Base-by-base conservation (phyloP, 352 stramenopile species). In the Phytophthora nicotianae region DNA sequence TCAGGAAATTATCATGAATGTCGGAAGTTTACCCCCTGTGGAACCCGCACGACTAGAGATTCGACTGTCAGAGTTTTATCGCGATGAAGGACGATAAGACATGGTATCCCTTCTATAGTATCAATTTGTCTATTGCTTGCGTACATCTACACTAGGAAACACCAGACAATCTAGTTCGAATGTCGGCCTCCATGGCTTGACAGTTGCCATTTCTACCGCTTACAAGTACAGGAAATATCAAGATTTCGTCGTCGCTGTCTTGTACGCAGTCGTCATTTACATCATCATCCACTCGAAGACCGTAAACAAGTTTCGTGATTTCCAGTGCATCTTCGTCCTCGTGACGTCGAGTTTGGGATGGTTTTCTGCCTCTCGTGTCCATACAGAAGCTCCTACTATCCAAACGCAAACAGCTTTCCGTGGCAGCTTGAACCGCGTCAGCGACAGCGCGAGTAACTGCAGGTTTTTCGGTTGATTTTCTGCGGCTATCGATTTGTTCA, bases 21-120 rank as follows among this genome's bases (percentile, higher is more conserved):
- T 74, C 0, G 52, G 59, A 16, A 64, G 46, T n/a, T 60, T 77
- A 17, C 69, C 75, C 27, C 60, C 48, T 0, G 68, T 88, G 8
- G 77, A 89, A 52, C 71, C 74, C 2, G 80, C 73, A 20, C 62
- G 80, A 49, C 61, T 88, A 10, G 77, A 86, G 43, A 81, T 83
- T 38, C 75, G 80, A 11, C 60, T 89, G 33, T 68, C 60, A 2
- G 80, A 88, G 52, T 89, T 82, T 61, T 89, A 88, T 60, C 74
- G 70, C 16, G 49, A 69, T 2, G 40, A 60, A 38, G 33, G 49
- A 5, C 32, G n/a, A 16, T 57, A 4, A 7, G 17, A 32, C 29
- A n/a, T 5, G 27, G 0, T 33, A 13, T 13, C 8, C 5, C 5
- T 13, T 13, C 26, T 45, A 23, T 33, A 11, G 2, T 29, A 40